A percentile compares a stretch with the other conserved stretches of the same genome.
Conservation (phyloP, 345 rosid species). For the Ceriops zippeliana region DNA sequence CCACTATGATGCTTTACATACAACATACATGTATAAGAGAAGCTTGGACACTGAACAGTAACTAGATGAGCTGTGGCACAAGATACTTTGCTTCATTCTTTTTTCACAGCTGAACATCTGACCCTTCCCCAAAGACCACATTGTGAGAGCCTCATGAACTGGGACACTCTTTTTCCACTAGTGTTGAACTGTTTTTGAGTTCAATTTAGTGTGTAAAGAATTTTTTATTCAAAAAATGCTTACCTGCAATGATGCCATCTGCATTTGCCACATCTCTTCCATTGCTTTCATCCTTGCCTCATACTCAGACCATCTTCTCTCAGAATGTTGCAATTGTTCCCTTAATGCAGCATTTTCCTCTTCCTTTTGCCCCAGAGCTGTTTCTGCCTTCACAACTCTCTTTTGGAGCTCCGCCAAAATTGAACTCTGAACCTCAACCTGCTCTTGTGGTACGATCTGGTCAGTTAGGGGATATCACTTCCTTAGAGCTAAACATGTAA, state of each 20-base stretch:
- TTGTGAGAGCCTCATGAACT: no score
- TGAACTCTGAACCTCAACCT: constrained; percentile 49
- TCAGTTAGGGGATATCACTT: constrained; percentile 10
- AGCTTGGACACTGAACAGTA: no score
- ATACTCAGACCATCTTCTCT: constrained; percentile 70
- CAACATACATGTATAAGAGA: no score
- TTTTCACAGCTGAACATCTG: no score
- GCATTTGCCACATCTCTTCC: constrained; percentile 96
- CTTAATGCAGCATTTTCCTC: constrained; percentile 70
- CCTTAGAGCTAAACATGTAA: constrained; percentile 9
- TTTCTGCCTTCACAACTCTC: constrained; percentile 70
- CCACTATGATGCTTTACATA: no score
- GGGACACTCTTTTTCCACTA: no score
- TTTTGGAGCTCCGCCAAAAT: constrained; percentile 65
- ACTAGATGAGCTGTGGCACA: no score
- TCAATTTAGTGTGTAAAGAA: not conserved
- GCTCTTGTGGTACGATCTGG: constrained; percentile 60
- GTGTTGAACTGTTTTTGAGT: no score
- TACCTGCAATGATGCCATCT: constrained; percentile 86
- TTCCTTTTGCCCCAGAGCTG: constrained; percentile 61
- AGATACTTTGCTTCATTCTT: no score
- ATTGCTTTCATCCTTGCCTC: constrained; percentile 85
- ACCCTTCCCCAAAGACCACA: no score
- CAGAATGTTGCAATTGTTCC: constrained; percentile 68
- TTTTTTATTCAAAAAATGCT: constrained; percentile 14